Base-by-base conservation (phyloP, 2,329 filamentous ascomycete species). In the Graphilbum ipis-grandicollis region DNA sequence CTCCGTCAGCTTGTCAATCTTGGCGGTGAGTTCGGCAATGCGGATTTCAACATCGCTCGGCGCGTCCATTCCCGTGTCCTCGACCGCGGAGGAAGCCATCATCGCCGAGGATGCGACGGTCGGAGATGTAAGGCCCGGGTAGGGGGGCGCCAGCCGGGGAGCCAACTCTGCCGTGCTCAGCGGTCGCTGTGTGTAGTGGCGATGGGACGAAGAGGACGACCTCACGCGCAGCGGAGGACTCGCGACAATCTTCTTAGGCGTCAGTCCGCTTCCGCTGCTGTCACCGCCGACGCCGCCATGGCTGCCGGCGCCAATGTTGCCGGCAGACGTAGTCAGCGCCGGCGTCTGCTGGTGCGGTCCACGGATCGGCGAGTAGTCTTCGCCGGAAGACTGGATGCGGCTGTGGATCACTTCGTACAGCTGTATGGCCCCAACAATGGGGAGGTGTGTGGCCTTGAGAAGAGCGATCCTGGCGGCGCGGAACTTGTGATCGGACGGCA, bases 401-500 rank as follows among this genome's bases (percentile, higher is more conserved):
- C 53, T 53, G 18, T 55, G 54, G 33, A 69, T 43, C 47, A 59
- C 59, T 55, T 83, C 79, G 51, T 79, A 84, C n/a, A 65, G 49
- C 52, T 70, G 66, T 45, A 86, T 85, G 33, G 65, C 57, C n/a
- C 57, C 69, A 21, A 85, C 76, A 43, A 82, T 72, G 23, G 80
- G 79, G 33, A 71, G 58, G 47, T 77, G 74, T 0, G 72, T 77
- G 5, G 62, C 58, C 46, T 74, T 73, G 38, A 79, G 62, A n/a
- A 78, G 58, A 31, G 69, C 40, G 42, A 79, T 78, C 33, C 73
- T 66, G 15, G 63, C 63, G 19, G 60, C 59, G 33, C 81, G 75
- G 46, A 86, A 67, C 40, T 66, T 68, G 40, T 60, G 59, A 43
- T 76, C 68, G 2, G 74, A 68, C 7, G 75, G 65, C 35, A 84